Evolutionary conservation across 148 eudicot genomes (phyloP).

Genomic region (Pharnaceum exiguum): DNA sequence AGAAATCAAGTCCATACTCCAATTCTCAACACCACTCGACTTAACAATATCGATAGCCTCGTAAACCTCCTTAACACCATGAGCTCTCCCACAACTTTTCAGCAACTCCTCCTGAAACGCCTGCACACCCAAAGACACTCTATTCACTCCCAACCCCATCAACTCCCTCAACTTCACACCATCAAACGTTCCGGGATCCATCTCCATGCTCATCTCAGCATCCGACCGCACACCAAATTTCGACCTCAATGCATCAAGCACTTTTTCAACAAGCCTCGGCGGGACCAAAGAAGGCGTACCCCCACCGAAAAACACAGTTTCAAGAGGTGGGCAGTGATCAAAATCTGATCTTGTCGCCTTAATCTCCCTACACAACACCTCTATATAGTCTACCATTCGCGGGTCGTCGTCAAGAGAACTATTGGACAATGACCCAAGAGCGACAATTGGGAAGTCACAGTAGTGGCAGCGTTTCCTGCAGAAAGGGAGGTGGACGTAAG

Average conservation of each 20-base stretch:
- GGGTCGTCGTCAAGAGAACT: slow-evolving; percentile 51
- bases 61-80: slow-evolving; percentile 61
- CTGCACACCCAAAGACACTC: slow-evolving; percentile 93
- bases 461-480: slow-evolving; percentile 96
- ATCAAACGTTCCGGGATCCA: slow-evolving; percentile 95
- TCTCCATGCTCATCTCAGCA: slow-evolving; percentile 89
- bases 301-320: slow-evolving; percentile 90
- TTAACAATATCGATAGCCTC: slow-evolving; percentile 74
- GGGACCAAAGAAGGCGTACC: slow-evolving; percentile 97
- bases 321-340: slow-evolving; percentile 58
- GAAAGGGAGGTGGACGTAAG: slow-evolving; percentile 93
- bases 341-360: slow-evolving; percentile 34
- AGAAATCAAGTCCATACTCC: slow-evolving; percentile 94
- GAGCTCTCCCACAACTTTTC: slow-evolving; percentile 91
- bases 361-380: slow-evolving; percentile 61
- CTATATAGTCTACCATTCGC: slow-evolving; percentile 54
- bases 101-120: slow-evolving; percentile 90
- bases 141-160: slow-evolving; percentile 70
- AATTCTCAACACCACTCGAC: slow-evolving; percentile 65
- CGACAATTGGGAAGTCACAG: slow-evolving; percentile 89
- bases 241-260: slow-evolving; percentile 45
- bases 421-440: slow-evolving; percentile 57
- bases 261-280: slow-evolving; percentile 53
- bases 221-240: slow-evolving; percentile 54
- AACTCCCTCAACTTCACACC: slow-evolving; percentile 46